Evolutionary conservation across 495 filamentous ascomycete genomes (phyloP), one percentile per base, ranked within the genome.

Genomic region (Articulospora tetracladia): DNA sequence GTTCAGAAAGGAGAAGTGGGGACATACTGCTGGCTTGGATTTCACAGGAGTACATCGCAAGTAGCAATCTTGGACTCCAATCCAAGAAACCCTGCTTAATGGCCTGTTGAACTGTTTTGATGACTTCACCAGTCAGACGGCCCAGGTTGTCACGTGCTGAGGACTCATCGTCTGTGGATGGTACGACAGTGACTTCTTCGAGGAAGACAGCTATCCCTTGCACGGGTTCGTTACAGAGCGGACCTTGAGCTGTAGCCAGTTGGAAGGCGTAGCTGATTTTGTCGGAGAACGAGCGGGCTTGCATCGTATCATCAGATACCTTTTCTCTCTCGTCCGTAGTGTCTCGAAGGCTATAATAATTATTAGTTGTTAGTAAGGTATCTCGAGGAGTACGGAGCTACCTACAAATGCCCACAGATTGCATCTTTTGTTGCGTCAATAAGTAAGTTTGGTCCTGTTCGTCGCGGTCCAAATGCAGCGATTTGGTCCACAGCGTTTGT

Each of bases 11-110:
- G 20, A 57, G 39, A 26, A 41, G 49, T 54, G 54, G 39, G 32
- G 48, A 76, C 85, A 67, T 81, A 93, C 90, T 91, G 39, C 90
- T 91, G 53, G 93, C 91, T 80, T 98, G 95, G 66, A 98, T 97
- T 68, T 97, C 93, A 70, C 91, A 93, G 56, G 86, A 91, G 76
- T 98, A 98, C 91, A 97, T 97, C n/a, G 94, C 93, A 52, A 97
- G 85, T 78, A 98, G 81, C 27, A 98, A 79, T 1, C 94, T 84
- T 0, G 95, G 93, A 57, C 87, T 92, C 93, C 93, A 98, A 78
- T 97, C 95, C 2, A 96, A 75, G 77, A 98, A 97, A 17, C 87
- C 93, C 66, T 89, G 84, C 19, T 84, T 81, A 63, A 98, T 93
- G n/a, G 89, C 84, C 34, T 90, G 85, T 52, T 91, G 91, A 3